Evolutionary conservation across 1,284 basidiomycete species (phyloP).

Genomic region (Microbotryum intermedium): DNA sequence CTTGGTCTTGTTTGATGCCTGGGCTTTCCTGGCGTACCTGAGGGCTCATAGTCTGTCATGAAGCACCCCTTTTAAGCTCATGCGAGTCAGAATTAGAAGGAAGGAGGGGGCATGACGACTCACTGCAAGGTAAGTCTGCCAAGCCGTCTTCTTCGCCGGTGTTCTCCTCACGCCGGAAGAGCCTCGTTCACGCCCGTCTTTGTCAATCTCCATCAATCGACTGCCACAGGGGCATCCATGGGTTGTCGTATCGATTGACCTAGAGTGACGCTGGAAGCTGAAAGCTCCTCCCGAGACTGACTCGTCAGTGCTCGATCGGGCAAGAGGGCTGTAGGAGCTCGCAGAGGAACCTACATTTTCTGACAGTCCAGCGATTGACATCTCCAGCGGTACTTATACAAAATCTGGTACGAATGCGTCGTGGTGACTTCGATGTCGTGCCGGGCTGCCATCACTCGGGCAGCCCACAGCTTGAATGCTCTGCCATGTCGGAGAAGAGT

Average conservation of each 20-base stretch:
- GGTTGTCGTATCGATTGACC: slow-evolving; percentile 61
- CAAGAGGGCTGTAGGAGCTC: too few relatives aligned
- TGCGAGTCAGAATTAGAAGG: background rate
- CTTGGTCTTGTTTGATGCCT: slow-evolving; percentile 11
- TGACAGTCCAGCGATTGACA: slow-evolving; percentile 40
- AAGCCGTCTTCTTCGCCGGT: slow-evolving; percentile 19
- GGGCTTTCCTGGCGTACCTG: slow-evolving; percentile 9
- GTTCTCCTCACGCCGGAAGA: background rate
- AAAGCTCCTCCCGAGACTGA: background rate
- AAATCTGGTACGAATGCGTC: slow-evolving; percentile 31
- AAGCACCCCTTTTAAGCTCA: too few relatives aligned
- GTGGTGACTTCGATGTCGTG: slow-evolving; percentile 66
- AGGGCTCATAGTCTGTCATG: slow-evolving; percentile 5
- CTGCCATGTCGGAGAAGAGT: slow-evolving; percentile 42
- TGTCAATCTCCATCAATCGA: slow-evolving; percentile 16
- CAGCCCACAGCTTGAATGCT: slow-evolving; percentile 56
- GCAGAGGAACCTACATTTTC: too few relatives aligned
- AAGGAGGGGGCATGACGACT: background rate
- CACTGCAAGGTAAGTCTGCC: slow-evolving; percentile 22
- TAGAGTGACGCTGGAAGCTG: slow-evolving; percentile 67
- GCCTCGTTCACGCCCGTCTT: slow-evolving; percentile 7
- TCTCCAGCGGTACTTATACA: slow-evolving; percentile 65
- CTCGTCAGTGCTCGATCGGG: slow-evolving; percentile 25
- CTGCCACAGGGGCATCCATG: slow-evolving; percentile 48
- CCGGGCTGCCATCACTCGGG: slow-evolving; percentile 52